Percentiles rank a stretch among this genome's conserved stretches.
Evolutionary conservation across 192 early-diverging fungal genomes (phyloP).

Genomic region (Podila minutissima): DNA sequence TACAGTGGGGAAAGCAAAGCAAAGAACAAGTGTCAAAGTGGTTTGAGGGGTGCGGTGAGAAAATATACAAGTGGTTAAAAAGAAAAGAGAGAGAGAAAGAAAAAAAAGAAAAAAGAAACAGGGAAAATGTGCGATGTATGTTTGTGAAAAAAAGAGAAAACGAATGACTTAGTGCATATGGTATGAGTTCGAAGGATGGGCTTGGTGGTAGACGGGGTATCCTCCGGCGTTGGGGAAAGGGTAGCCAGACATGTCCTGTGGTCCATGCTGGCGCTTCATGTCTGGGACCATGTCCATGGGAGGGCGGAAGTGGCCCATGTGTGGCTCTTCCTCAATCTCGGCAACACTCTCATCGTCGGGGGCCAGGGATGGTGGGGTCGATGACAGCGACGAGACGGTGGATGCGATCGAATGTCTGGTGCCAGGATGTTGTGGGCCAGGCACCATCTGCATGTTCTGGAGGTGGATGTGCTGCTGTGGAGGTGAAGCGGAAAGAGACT

Average conservation of each 20-base stretch:
- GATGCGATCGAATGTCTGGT: constrained; percentile 20
- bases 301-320: constrained; percentile 11
- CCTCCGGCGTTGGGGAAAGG: constrained; percentile 4
- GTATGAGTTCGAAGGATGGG: constrained; percentile 16
- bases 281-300: constrained; percentile 7
- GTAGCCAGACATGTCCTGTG: constrained; percentile 10
- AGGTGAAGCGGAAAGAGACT: constrained; percentile 37
- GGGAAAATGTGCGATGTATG: neutral
- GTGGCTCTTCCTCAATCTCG: constrained; percentile 22
- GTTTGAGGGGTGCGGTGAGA: neutral
- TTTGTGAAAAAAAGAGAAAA: constrained; percentile 12
- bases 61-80: constrained; percentile 5
- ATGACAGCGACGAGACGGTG: constrained; percentile 28
- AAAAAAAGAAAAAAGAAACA: constrained; percentile 3
- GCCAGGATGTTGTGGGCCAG: neutral
- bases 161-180: constrained; percentile 12
- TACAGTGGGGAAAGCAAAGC: neutral
- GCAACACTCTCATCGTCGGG: constrained; percentile 45
- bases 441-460: neutral
- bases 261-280: neutral
- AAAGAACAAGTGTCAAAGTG: constrained; percentile 1
- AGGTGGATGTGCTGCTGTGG: constrained; percentile 11
- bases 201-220: no score
- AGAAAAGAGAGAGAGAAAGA: constrained; percentile 1
- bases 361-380: constrained; percentile 35